Evolutionary conservation across 345 rosid genomes (phyloP), one percentile per base, ranked within the genome.

Genomic region (Melastoma malabathricum): DNA sequence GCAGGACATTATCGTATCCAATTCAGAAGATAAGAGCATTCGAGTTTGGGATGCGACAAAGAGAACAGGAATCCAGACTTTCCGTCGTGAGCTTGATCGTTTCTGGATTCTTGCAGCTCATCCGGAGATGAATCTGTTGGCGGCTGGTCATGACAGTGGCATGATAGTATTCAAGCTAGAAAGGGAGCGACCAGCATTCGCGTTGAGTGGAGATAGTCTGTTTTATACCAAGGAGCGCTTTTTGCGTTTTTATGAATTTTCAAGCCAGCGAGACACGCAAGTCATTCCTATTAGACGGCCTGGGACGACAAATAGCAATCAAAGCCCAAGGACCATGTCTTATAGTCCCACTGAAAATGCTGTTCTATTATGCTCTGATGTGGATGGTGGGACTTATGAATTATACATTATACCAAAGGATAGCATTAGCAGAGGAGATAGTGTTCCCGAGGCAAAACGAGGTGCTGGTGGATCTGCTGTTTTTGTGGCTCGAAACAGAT

Each of bases 41-140:
- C 88, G 95, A 50, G 94, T 92, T 49, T 92, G 98, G 98, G 98
- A 87, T 56, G 97, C 71, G 55, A 87, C 98, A 25, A 92, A 84
- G 68, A 57, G 95, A 64, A 79, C 95, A 59, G 90, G 86, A 64
- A 63, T 92, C 55, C 95, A 92, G 54, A 92, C 97, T 49, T 87
- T 92, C 47, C 94, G 95, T 39, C 82, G 98, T 23, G 98, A 92
- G 59, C 97, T 87, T 65, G 95, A 92, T 46, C 71, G 98, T 1
- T 92, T 88, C 64, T 92, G 98, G 98, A 83, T 83, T 46, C 90
- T 92, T 50, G 75, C 95, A 47, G 77, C 82, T 55, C 98, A 92
- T 57, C 98, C 98, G 13, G 97, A 84, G 72, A 79, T 84, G 80
- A 92, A 88, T 72, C 80, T 92, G 31, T 76, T 92, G 62, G 98